Evolutionary conservation across 2,329 filamentous ascomycete genomes (phyloP).

Genomic region (Sporothrix humicola): DNA sequence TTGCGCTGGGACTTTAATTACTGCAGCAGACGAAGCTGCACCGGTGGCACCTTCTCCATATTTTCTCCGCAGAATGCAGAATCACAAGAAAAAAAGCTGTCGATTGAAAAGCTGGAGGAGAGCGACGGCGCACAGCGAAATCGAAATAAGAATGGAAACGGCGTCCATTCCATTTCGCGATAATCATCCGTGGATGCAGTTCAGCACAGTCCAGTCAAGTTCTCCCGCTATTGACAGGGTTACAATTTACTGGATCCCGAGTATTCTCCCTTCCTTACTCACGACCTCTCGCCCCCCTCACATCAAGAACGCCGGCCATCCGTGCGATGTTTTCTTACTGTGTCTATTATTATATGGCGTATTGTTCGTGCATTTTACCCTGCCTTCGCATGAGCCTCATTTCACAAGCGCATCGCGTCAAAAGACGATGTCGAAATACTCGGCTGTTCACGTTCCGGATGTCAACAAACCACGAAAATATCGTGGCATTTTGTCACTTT

Average conservation of each 20-base stretch:
- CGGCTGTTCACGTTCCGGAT: background rate
- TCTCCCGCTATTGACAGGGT: conserved; percentile 4
- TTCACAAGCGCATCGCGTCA: conserved; percentile 9
- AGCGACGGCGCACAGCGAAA: background rate
- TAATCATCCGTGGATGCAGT: conserved; percentile 25
- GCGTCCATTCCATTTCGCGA: conserved; percentile 28
- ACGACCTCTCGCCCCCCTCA: background rate
- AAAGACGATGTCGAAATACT: background rate
- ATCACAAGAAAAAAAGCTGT: background rate
- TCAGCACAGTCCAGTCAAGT: no score
- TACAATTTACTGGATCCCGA: background rate
- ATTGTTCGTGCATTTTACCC: background rate
- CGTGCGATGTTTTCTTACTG: no score
- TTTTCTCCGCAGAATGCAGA: conserved; percentile 20
- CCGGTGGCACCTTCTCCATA: conserved; percentile 17
- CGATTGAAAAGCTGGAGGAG: background rate
- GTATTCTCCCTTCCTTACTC: background rate
- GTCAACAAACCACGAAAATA: background rate
- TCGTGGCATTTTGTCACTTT: background rate
- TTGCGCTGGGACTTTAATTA: background rate
- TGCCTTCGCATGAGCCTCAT: conserved; percentile 6
- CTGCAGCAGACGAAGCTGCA: background rate
- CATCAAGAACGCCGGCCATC: background rate
- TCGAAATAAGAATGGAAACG: conserved; percentile 10
- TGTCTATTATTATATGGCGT: no score